Percentiles rank a stretch among this genome's conserved stretches.
Evolutionary conservation across 2,329 filamentous ascomycete genomes (phyloP).

Genomic region (Thelonectria blattea): DNA sequence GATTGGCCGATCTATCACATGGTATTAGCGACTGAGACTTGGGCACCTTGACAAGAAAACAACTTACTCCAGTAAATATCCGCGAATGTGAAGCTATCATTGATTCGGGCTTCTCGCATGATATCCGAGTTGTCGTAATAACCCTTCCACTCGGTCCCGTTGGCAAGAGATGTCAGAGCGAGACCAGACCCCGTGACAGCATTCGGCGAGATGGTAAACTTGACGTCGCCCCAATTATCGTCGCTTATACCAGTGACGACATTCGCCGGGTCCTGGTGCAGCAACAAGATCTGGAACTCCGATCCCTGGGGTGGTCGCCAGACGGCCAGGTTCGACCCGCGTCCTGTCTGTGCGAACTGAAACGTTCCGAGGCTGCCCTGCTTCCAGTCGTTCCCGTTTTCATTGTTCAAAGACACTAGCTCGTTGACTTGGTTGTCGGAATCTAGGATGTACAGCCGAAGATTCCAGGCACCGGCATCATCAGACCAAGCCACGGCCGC

Average conservation of each 20-base stretch:
- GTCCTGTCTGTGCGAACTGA: too few relatives aligned
- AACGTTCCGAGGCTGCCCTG: not conserved
- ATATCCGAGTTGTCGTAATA: constrained; percentile 5
- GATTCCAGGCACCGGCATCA: not conserved
- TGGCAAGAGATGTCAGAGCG: not conserved
- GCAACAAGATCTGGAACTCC: not conserved
- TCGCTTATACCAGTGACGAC: too few relatives aligned
- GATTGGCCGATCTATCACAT: too few relatives aligned
- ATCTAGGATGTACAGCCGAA: constrained; percentile 3
- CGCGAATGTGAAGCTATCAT: too few relatives aligned
- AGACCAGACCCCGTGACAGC: not conserved
- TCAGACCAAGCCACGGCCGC: constrained; percentile 2
- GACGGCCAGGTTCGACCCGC: constrained; percentile 6
- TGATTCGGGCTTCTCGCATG: not conserved
- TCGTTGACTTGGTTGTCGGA: constrained; percentile 2
- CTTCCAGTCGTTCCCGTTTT: not conserved
- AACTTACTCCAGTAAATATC: too few relatives aligned
- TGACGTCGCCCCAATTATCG: too few relatives aligned
- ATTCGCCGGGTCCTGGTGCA: constrained; percentile 1
- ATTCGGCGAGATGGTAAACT: too few relatives aligned
- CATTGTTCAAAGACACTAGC: not conserved
- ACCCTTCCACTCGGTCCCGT: not conserved
- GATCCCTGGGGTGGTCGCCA: constrained; percentile 3
- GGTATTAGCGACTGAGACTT: too few relatives aligned
- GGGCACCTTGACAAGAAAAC: too few relatives aligned